A percentile compares a stretch with the other conserved stretches of the same genome.
These are phyloP conservation scores for Cryomyces minteri DNA, from an alignment of 495 filamentous ascomycete genomes.

Conservation along the genomic window DNA sequence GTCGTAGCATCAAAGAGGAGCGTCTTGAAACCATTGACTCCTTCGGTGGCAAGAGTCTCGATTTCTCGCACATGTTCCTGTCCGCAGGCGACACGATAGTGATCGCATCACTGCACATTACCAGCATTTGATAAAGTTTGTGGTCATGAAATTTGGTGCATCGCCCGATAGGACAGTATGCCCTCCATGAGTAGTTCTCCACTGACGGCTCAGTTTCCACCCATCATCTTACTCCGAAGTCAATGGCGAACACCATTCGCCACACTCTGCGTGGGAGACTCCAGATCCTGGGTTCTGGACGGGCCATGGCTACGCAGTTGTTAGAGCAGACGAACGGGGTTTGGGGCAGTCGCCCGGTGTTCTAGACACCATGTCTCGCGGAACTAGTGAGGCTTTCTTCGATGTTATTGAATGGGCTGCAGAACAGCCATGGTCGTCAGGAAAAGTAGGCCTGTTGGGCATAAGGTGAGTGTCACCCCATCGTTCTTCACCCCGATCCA, in stretches of 20 bases:
- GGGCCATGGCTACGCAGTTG: constrained; percentile 37
- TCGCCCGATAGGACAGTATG: too few relatives aligned
- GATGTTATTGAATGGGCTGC: constrained; percentile 47
- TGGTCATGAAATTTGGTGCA: too few relatives aligned
- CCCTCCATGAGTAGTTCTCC: constrained; percentile 1
- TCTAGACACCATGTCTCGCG: constrained; percentile 40
- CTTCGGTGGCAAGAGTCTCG: too few relatives aligned
- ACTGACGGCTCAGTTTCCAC: constrained; percentile 19
- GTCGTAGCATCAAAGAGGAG: neutral
- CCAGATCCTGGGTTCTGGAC: constrained; percentile 47
- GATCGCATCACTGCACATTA: too few relatives aligned
- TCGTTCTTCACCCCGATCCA: too few relatives aligned
- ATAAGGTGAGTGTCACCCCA: constrained; percentile 11
- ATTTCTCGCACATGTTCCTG: neutral
- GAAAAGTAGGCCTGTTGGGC: constrained; percentile 43
- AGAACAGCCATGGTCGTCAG: constrained; percentile 38
- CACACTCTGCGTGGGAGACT: constrained; percentile 41
- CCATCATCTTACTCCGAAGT: constrained; percentile 28
- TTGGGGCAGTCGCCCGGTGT: constrained; percentile 32
- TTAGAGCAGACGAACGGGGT: constrained; percentile 35
- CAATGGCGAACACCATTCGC: constrained; percentile 24
- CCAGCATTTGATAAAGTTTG: too few relatives aligned
- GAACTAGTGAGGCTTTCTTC: constrained; percentile 38
- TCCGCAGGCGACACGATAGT: too few relatives aligned
- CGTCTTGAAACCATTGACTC: too few relatives aligned